Evolutionary conservation across 768 basidiomycete genomes (phyloP), one percentile per base, ranked within the genome.

Genomic region (Xerocomellus dryophilus): DNA sequence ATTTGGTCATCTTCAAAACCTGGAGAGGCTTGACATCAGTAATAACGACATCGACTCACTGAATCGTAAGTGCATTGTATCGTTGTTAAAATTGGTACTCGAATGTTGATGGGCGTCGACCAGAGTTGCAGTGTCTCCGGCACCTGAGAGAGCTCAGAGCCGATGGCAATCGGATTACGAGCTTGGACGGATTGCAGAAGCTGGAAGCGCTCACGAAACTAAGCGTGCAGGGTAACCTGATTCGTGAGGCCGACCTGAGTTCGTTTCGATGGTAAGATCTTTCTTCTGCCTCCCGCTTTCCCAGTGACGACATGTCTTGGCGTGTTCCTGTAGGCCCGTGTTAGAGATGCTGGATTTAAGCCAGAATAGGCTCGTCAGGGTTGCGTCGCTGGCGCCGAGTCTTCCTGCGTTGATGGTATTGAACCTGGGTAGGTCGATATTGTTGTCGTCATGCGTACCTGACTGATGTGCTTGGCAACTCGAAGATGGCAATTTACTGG

Each of bases 1-100:
- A 23, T 96, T 92, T 72, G 79, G 80, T 67, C 93, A 98, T 71
- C 77, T 99, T 63, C 74, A 78, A 34, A 90, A 91, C 67, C 78
- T 99, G 39, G 92, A 94, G 72, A 83, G 81, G 63, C 79, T 99
- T 65, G 93, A 99, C 73, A 84, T 99, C 57, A 93, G 92, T 69
- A 71, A 83, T 64, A 98, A 98, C 70, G 81, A 90, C 59, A 79
- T 98, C 48, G 93, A 96, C 56, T 90, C 90, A 8, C 76, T 98
- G 52, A 81, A 78, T 45, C 92, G 92, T 96, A 71, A 73, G 91
- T 85, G 36, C 15, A 32, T 3, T 29, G 32, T 20, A 3, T 52
- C 21, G 29, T 51, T 34, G 3, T 14, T 34, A 12, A 43, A 23
- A 38, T 15, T 40, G 54, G 36, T 44, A 43, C 0, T 34, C 3